These are phyloP conservation scores for Tulasnella sp. DNA, from an alignment of 768 basidiomycete genomes.

Conservation along the genomic window DNA sequence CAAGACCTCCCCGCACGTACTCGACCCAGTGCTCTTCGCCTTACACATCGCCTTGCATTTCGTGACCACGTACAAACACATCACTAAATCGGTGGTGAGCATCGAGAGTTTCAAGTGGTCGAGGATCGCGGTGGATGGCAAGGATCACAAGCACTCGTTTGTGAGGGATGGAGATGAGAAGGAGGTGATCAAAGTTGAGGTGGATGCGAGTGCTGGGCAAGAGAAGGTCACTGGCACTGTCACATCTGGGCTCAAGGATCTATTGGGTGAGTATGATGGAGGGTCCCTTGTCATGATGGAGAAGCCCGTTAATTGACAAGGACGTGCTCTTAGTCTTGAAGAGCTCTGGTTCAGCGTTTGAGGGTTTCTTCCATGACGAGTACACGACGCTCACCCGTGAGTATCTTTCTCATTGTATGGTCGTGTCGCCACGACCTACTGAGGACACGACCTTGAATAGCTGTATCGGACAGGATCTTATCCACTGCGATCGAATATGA, in stretches of 20 bases:
- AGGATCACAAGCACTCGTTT: conserved; percentile 70
- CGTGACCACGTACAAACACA: conserved; percentile 30
- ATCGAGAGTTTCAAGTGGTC: conserved; percentile 56
- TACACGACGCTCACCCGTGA: conserved; percentile 65
- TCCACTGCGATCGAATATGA: conserved; percentile 73
- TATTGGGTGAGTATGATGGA: conserved; percentile 47
- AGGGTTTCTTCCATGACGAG: conserved; percentile 70
- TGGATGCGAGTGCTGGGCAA: conserved; percentile 56
- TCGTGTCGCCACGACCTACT: background rate
- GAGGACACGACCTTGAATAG: conserved; percentile 18
- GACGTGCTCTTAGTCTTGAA: conserved; percentile 67
- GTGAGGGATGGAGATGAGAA: conserved; percentile 86
- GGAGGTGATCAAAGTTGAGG: conserved; percentile 45
- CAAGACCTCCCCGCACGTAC: conserved; percentile 79
- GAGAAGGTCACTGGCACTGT: conserved; percentile 51
- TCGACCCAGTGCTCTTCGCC: conserved; percentile 75
- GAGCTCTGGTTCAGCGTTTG: conserved; percentile 76
- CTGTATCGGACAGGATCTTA: conserved; percentile 83
- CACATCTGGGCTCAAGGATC: conserved; percentile 60
- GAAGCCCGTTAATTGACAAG: no score
- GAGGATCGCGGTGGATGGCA: conserved; percentile 45
- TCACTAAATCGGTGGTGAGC: conserved; percentile 22
- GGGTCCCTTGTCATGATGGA: background rate
- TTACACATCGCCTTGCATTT: conserved; percentile 78
- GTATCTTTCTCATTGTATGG: no score